Base-by-base conservation (phyloP, 345 rosid genomes). In the Salix udensis region DNA sequence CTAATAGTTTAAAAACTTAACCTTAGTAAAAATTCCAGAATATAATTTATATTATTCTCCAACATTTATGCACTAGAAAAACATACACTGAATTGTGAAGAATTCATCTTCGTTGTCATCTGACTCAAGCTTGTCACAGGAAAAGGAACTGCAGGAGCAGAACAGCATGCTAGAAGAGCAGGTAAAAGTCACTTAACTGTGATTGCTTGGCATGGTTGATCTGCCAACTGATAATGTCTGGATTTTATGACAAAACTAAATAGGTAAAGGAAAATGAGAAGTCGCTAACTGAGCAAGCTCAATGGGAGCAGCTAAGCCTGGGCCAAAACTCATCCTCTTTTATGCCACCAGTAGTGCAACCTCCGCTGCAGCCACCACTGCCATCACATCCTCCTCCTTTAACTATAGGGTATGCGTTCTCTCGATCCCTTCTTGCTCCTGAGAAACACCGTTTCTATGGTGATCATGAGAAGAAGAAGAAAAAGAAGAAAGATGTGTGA, bases 131-230 rank as follows among this genome's bases (percentile, higher is more conserved):
- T 18, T 78, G 21, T 74, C 48, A 60, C 88, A 92, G 97, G 93
- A 89, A 37, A 92, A 78, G 78, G 72, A 79, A 15, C 67, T 94
- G 58, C 86, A 68, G 76, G 89, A 89, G 68, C 88, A 90, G 19
- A 90, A 89, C 80, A 87, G 82, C 68, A 69, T 73, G 69, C 86
- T 94, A 12, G 77, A 79, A 53, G 87, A 90, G 76, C 79, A 91
- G 96, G 98, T 94, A 75, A 74, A 65, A 14, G 19, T 52, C 24
- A 5, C 71, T 66, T 7, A 30, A 13, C 2, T 28, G 1, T 18
- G 5, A 30, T 18, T n/a, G 7, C 23, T 2, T 7, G 14, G 14
- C 4, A 8, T 55, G 62, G 6, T 55, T 5, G 26, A n/a, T 46
- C 31, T 31, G 37, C 34, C 7, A 31, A 40, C 3, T 40, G 30